These are phyloP conservation scores for Phytopythium kandeliae DNA, from an alignment of 352 stramenopile genomes.

Conservation along the genomic window DNA sequence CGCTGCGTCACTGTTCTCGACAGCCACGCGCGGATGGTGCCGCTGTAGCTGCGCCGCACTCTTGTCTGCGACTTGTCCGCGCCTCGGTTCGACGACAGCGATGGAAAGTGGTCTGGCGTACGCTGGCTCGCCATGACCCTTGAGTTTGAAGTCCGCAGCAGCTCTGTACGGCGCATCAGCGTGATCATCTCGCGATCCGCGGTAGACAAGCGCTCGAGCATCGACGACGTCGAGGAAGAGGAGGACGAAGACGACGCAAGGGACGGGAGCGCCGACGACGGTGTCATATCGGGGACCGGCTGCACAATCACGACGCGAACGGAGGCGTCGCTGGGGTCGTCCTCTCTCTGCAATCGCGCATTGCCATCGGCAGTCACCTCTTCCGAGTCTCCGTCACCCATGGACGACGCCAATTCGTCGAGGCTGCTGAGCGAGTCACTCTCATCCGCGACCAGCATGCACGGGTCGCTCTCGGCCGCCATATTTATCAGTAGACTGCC, in stretches of 20 bases:
- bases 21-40: constrained; percentile 14
- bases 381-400: constrained; percentile 5
- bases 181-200: constrained; percentile 6
- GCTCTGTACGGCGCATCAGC: constrained; percentile 5
- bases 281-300: background rate
- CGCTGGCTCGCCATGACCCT: background rate
- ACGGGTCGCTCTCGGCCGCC: constrained; percentile 16
- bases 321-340: background rate
- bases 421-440: constrained; percentile 15
- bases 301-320: constrained; percentile 3
- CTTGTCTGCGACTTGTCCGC: background rate
- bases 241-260: background rate
- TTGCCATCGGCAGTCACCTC: background rate
- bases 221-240: constrained; percentile 4
- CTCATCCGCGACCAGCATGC: constrained; percentile 13
- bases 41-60: constrained; percentile 1
- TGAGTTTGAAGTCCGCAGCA: background rate
- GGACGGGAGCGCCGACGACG: constrained; percentile 3
- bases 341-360: background rate
- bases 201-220: constrained; percentile 5
- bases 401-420: constrained; percentile 16
- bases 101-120: background rate
- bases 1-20: constrained; percentile 18
- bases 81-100: background rate
- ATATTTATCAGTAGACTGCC: constrained; percentile 1